phyloP scores from a whole-genome alignment of 371 early-diverging fungal species.

The Mucor mucedo region DNA sequence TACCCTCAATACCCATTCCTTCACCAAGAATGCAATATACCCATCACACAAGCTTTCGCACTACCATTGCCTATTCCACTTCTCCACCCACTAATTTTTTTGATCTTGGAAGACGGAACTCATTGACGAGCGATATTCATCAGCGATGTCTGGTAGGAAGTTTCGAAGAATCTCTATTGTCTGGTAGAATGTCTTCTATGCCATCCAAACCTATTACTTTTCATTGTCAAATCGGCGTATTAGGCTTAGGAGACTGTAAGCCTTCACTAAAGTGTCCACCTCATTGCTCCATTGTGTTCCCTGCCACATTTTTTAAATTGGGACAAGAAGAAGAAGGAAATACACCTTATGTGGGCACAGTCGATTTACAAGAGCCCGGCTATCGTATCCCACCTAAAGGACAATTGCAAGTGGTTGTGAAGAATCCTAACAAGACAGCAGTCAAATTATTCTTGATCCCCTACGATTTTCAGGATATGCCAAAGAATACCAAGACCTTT shows the following conservation, averaged over 20 bases:
- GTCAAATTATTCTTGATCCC: slow-evolving; percentile 84
- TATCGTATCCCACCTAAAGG: slow-evolving; percentile 80
- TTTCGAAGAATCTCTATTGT: slow-evolving; percentile 82
- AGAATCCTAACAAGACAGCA: slow-evolving; percentile 80
- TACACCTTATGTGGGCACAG: slow-evolving; percentile 61
- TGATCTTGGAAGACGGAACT: slow-evolving; percentile 19
- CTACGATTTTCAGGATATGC: slow-evolving; percentile 84
- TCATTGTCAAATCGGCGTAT: slow-evolving; percentile 74
- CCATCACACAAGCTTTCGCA: slow-evolving; percentile 25
- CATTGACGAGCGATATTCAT: slow-evolving; percentile 21
- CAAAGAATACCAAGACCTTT: slow-evolving; percentile 75
- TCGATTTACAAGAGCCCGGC: slow-evolving; percentile 51
- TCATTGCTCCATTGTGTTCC: slow-evolving; percentile 70
- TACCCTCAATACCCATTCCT: slow-evolving; percentile 36
- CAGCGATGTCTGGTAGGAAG: slow-evolving; percentile 65
- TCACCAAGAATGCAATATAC: slow-evolving; percentile 50
- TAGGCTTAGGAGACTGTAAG: slow-evolving; percentile 67
- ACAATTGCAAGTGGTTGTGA: slow-evolving; percentile 83
- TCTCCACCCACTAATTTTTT: slow-evolving; percentile 27
- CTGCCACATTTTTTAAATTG: slow-evolving; percentile 77
- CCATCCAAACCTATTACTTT: slow-evolving; percentile 81
- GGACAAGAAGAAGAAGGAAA: slow-evolving; percentile 46
- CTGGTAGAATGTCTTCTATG: slow-evolving; percentile 81
- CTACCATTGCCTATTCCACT: slow-evolving; percentile 43
- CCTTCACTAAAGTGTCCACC: slow-evolving; percentile 71